phyloP scores from a whole-genome alignment of 2,329 filamentous ascomycete species.

The Penicillium hesseltinei region DNA sequence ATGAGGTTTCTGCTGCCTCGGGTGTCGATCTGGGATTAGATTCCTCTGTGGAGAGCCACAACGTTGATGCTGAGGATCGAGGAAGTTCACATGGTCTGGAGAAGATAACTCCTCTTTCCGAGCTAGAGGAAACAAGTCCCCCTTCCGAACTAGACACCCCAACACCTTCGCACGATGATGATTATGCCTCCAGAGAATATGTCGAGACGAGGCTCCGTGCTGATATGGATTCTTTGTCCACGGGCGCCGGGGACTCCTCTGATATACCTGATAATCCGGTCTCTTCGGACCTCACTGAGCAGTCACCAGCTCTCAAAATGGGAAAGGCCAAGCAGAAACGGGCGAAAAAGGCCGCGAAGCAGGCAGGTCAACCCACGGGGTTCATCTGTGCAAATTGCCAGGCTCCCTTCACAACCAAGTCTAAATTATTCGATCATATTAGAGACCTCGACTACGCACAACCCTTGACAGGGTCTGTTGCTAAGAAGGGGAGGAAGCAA shows the following conservation, averaged over 20 bases:
- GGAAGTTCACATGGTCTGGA: background rate
- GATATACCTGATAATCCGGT: slow-evolving; percentile 21
- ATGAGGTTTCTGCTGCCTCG: background rate
- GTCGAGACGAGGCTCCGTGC: slow-evolving; percentile 40
- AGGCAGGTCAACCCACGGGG: slow-evolving; percentile 31
- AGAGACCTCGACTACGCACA: slow-evolving; percentile 63
- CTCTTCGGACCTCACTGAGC: slow-evolving; percentile 21
- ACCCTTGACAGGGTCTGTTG: slow-evolving; percentile 22
- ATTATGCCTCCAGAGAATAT: slow-evolving; percentile 45
- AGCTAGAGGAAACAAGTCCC: background rate
- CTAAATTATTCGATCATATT: slow-evolving; percentile 71
- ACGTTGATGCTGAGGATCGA: background rate
- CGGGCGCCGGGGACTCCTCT: slow-evolving; percentile 10
- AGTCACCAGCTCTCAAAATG: slow-evolving; percentile 31
- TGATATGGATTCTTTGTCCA: slow-evolving; percentile 12
- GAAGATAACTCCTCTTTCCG: background rate
- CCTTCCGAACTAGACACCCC: background rate
- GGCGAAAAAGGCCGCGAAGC: slow-evolving; percentile 49
- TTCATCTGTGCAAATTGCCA: slow-evolving; percentile 76
- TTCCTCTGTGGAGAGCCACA: background rate
- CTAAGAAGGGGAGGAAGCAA: slow-evolving; percentile 4
- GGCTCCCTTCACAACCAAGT: slow-evolving; percentile 72
- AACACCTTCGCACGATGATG: slow-evolving; percentile 31
- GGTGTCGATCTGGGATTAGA: background rate
- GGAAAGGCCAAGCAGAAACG: slow-evolving; percentile 56